A percentile compares a stretch with the other conserved stretches of the same genome.
These are phyloP conservation scores for Vickermania spadyakhi DNA, from an alignment of 208 protist genomes.

Conservation along the genomic window DNA sequence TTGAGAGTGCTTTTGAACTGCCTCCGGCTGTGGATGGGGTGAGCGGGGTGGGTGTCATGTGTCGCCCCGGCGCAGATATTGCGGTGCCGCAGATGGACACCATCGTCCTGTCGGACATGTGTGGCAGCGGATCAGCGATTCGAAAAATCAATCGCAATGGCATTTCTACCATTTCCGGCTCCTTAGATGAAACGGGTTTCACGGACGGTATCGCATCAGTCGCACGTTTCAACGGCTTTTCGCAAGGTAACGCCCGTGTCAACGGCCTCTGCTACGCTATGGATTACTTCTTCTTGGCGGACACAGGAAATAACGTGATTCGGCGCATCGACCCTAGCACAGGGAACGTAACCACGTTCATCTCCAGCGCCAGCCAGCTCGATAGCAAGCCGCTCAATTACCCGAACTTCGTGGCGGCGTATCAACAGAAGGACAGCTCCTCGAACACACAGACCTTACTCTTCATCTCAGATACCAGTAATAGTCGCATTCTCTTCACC, in stretches of 20 bases:
- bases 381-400: conserved; percentile 4
- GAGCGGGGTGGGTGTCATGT: conserved; percentile 32
- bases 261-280: conserved; percentile 13
- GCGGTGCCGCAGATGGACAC: conserved; percentile 3
- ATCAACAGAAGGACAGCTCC: neutral
- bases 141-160: conserved; percentile 24
- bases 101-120: conserved; percentile 50
- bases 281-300: conserved; percentile 26
- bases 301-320: conserved; percentile 44
- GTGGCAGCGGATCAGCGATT: conserved; percentile 24
- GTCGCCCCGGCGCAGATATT: conserved; percentile 15
- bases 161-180: conserved; percentile 40
- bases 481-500: conserved; percentile 5
- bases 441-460: conserved; percentile 5
- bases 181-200: conserved; percentile 11
- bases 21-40: conserved; percentile 19
- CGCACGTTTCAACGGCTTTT: conserved; percentile 22
- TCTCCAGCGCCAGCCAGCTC: neutral
- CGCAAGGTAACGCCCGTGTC: conserved; percentile 1
- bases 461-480: conserved; percentile 36
- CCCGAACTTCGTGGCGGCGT: conserved; percentile 14
- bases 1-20: conserved; percentile 4
- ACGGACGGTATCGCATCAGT: conserved; percentile 12
- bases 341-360: conserved; percentile 13
- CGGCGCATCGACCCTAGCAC: conserved; percentile 24